These are phyloP conservation scores for Penicillium sp. DNA, from an alignment of 2,329 filamentous ascomycete species.

Conservation along the genomic window DNA sequence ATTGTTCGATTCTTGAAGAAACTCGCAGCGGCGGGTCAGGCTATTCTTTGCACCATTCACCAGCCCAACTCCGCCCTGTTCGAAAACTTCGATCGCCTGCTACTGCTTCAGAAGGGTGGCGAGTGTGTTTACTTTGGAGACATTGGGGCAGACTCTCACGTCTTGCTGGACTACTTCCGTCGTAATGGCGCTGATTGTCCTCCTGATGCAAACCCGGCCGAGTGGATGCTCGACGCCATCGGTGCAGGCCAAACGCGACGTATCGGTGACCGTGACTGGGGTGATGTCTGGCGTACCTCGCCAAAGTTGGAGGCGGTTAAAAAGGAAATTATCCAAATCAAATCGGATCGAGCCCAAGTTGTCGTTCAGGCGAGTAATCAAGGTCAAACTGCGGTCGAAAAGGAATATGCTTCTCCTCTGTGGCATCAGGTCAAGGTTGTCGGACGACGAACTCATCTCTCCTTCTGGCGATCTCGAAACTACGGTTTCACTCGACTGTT, in stretches of 20 bases:
- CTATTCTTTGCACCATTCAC: slow-evolving; percentile 66
- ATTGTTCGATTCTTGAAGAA: slow-evolving; percentile 66
- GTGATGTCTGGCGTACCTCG: slow-evolving; percentile 76
- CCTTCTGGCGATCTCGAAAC: slow-evolving; percentile 85
- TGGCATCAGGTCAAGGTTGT: slow-evolving; percentile 80
- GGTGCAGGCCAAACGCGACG: slow-evolving; percentile 75
- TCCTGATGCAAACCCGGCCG: slow-evolving; percentile 59
- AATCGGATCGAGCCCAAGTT: slow-evolving; percentile 62
- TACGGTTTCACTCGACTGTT: slow-evolving; percentile 89
- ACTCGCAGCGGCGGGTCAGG: slow-evolving; percentile 63
- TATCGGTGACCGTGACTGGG: slow-evolving; percentile 78
- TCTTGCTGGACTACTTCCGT: slow-evolving; percentile 60
- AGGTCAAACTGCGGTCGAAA: slow-evolving; percentile 59
- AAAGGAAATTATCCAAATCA: slow-evolving; percentile 70
- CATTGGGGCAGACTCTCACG: slow-evolving; percentile 57
- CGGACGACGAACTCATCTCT: slow-evolving; percentile 72
- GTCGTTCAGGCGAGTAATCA: slow-evolving; percentile 48
- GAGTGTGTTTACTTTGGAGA: slow-evolving; percentile 62
- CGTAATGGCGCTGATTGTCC: slow-evolving; percentile 59
- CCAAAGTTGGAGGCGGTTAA: slow-evolving; percentile 72
- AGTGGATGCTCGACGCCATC: slow-evolving; percentile 64
- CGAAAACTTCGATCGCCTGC: slow-evolving; percentile 62
- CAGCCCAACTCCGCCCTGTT: slow-evolving; percentile 64
- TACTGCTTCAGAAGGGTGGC: slow-evolving; percentile 62
- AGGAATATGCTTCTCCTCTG: slow-evolving; percentile 82